Evolutionary conservation across 2,329 filamentous ascomycete genomes (phyloP), one percentile per base, ranked within the genome.

Genomic region (Aspergillus terreus): DNA sequence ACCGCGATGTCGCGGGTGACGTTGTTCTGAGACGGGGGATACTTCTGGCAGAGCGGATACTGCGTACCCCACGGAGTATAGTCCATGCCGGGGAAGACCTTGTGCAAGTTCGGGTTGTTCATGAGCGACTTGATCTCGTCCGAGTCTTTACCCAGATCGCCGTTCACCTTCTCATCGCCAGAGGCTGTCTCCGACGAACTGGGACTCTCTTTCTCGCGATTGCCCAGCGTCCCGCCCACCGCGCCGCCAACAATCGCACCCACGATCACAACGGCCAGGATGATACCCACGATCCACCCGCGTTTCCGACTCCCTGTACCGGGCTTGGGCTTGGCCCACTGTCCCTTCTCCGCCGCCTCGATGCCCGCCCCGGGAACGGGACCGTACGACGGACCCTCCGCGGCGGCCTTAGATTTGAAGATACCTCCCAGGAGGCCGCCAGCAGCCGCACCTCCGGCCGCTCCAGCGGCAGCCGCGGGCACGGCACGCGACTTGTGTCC

Each of bases 71-170:
- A 82, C 0, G 92, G 91, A 0, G 92, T 97, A 69, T 97, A 97
- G 72, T 96, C 92, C 73, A 97, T 89, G 23, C 91, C 92, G 0
- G 91, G 89, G 69, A 97, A 97, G 2, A 97, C 90, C 70, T 90
- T 95, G 79, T 96, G 90, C 21, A 97, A 79, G 57, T 91, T 74
- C 0, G 78, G 67, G 71, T 96, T 96, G 75, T 88, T 86, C 77
- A 96, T 78, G 12, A 97, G 78, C 3, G 78, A 78, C 75, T 95
- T 81, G 73, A 96, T 95, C 71, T 95, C 88, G 1, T 74, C 60
- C 7, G 90, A 95, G 69, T 92, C 76, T 68, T 85, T 84, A 69
- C 79, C 74, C 6, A 96, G 80, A 57, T 92, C 88, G 40, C 86
- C 85, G 60, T 88, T 88, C 50, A 77, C 71, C 11, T 75, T 67